These are phyloP conservation scores for Fagopyrum tataricum DNA, from an alignment of 148 eudicot genomes.

Conservation along the genomic window DNA sequence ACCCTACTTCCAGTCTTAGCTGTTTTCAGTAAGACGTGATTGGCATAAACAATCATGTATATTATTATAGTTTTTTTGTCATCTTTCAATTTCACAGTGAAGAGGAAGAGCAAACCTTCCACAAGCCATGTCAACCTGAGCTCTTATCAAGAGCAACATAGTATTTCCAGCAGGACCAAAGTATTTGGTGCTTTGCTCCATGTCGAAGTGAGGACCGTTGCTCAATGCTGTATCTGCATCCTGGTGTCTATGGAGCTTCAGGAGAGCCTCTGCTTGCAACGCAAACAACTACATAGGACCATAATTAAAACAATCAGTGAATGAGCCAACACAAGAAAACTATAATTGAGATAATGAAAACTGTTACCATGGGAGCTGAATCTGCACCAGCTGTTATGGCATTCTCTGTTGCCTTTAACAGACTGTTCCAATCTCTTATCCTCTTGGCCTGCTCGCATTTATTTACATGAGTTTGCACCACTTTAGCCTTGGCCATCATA, in stretches of 20 bases:
- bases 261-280: constrained; percentile 77
- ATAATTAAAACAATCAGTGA: neutral
- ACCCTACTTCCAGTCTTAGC: neutral
- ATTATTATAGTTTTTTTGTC: no score
- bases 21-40: constrained; percentile 2
- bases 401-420: constrained; percentile 44
- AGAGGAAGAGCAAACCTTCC: constrained; percentile 52
- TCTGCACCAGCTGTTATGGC: constrained; percentile 78
- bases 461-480: constrained; percentile 43
- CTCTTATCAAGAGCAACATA: constrained; percentile 50
- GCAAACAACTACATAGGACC: constrained; percentile 40
- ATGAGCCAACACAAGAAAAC: neutral
- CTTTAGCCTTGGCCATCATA: constrained; percentile 46
- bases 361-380: constrained; percentile 73
- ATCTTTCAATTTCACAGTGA: no score
- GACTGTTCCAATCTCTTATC: constrained; percentile 66
- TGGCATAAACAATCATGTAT: neutral
- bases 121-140: constrained; percentile 73
- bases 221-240: constrained; percentile 61
- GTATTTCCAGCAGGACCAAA: constrained; percentile 67
- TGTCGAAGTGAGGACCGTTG: constrained; percentile 56
- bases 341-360: neutral
- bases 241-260: constrained; percentile 66
- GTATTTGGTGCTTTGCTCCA: constrained; percentile 55
- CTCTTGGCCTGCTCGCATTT: constrained; percentile 78